Percentiles rank a stretch among this genome's conserved stretches.
Conservation (phyloP, 176 grass and related monocot genomes). For the Phoenix roebelenii region DNA sequence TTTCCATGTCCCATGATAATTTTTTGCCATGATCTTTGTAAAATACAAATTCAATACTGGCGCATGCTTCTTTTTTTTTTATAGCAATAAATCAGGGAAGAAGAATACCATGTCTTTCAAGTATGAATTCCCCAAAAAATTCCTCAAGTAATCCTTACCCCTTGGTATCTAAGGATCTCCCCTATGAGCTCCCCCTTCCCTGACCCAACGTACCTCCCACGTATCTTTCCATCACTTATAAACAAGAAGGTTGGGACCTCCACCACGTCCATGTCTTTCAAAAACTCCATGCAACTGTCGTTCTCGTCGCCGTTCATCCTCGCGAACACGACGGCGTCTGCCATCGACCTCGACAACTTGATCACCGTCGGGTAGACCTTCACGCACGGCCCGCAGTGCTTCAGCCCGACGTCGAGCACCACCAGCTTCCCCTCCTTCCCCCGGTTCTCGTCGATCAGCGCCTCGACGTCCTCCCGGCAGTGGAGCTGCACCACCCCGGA, state of each 20-base stretch:
- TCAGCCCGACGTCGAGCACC: slow-evolving; percentile 90
- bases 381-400: slow-evolving; percentile 86
- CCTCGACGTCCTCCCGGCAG: slow-evolving; percentile 50
- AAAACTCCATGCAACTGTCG: slow-evolving; percentile 83
- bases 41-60: too few relatives aligned
- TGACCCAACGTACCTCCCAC: slow-evolving; percentile 77
- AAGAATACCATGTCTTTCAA: too few relatives aligned
- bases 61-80: too few relatives aligned
- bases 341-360: slow-evolving; percentile 70
- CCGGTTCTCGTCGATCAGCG: slow-evolving; percentile 46
- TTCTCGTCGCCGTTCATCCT: slow-evolving; percentile 98
- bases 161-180: slow-evolving; percentile 86
- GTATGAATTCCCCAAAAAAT: too few relatives aligned
- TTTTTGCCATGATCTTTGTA: too few relatives aligned
- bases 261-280: slow-evolving; percentile 72
- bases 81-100: too few relatives aligned
- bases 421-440: slow-evolving; percentile 53
- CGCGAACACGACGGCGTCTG: slow-evolving; percentile 62
- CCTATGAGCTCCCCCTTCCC: slow-evolving; percentile 93
- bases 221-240: slow-evolving; percentile 58
- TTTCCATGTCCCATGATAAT: too few relatives aligned
- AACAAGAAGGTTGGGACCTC: slow-evolving; percentile 97
- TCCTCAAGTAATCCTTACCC: slow-evolving; percentile 51
- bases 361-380: slow-evolving; percentile 96
- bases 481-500: slow-evolving; percentile 66